phyloP scores from a whole-genome alignment of 495 filamentous ascomycete genomes.

The Penicillium robsamsonii region DNA sequence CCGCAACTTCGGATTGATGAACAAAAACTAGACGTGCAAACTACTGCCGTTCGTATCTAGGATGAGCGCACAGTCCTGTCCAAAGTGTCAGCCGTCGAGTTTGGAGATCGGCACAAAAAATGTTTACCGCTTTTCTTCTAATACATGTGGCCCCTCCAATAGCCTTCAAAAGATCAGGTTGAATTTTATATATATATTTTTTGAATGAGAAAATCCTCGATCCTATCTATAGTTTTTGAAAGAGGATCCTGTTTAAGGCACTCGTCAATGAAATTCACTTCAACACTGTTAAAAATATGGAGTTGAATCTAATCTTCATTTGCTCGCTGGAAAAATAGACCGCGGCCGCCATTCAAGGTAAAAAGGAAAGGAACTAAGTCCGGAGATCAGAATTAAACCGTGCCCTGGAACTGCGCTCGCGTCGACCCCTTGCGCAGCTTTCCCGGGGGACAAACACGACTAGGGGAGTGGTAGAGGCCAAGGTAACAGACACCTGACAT shows the following conservation, averaged over 20 bases:
- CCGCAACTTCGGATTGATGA: slow-evolving; percentile 3
- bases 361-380: no score
- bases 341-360: no score
- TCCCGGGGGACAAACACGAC: no score
- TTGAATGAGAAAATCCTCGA: neutral
- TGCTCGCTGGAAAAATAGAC: no score
- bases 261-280: no score
- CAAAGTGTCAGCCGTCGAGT: slow-evolving; percentile 22
- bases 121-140: slow-evolving; percentile 7
- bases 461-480: no score
- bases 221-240: neutral
- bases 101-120: slow-evolving; percentile 29
- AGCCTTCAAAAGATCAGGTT: neutral
- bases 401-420: no score
- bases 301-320: no score
- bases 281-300: no score
- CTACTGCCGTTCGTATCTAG: neutral
- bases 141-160: neutral
- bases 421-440: no score
- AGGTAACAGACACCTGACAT: no score
- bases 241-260: neutral
- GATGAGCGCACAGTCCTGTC: slow-evolving; percentile 2
- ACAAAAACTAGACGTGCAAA: neutral
- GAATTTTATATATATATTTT: neutral
- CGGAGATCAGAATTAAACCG: no score